Percentiles rank a stretch among this genome's conserved stretches.
Evolutionary conservation across 768 basidiomycete genomes (phyloP).

Genomic region (Nidularia sp.): DNA sequence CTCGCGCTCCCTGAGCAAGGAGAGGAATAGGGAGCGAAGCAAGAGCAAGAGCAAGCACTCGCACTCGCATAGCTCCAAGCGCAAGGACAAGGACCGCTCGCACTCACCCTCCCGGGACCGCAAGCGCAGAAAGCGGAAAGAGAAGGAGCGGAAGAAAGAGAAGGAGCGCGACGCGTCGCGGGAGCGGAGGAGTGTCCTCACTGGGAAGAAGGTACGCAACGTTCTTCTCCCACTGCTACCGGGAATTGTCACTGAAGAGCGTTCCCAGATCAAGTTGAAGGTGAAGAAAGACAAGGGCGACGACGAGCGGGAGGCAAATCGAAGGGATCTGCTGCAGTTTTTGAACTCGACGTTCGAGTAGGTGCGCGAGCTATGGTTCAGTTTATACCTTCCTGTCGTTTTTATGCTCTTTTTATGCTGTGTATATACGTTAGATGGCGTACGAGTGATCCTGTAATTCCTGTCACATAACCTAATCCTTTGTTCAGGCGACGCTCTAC

Average conservation of each 20-base stretch:
- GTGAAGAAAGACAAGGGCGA: constrained; percentile 58
- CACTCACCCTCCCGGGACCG: constrained; percentile 13
- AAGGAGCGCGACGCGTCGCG: constrained; percentile 26
- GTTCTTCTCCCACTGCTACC: not conserved
- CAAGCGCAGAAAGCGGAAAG: constrained; percentile 29
- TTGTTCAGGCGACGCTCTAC: too few relatives aligned
- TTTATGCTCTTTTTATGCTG: too few relatives aligned
- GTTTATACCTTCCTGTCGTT: too few relatives aligned
- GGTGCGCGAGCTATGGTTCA: not conserved
- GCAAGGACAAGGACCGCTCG: constrained; percentile 12
- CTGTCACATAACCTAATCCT: too few relatives aligned
- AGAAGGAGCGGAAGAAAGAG: constrained; percentile 28
- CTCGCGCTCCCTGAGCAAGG: constrained; percentile 1
- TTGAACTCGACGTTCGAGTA: constrained; percentile 49
- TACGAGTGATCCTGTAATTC: too few relatives aligned
- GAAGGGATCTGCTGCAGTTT: constrained; percentile 48
- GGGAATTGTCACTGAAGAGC: not conserved
- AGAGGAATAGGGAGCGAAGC: constrained; percentile 8
- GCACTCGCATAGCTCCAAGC: not conserved
- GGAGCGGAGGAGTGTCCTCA: constrained; percentile 51
- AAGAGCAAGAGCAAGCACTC: not conserved
- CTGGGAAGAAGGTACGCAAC: constrained; percentile 51
- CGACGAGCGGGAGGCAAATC: constrained; percentile 52
- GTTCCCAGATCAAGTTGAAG: constrained; percentile 53
- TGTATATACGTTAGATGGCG: too few relatives aligned